These are phyloP conservation scores for Fusarium lyarnte DNA, from an alignment of 2,329 filamentous ascomycete genomes.

Conservation along the genomic window DNA sequence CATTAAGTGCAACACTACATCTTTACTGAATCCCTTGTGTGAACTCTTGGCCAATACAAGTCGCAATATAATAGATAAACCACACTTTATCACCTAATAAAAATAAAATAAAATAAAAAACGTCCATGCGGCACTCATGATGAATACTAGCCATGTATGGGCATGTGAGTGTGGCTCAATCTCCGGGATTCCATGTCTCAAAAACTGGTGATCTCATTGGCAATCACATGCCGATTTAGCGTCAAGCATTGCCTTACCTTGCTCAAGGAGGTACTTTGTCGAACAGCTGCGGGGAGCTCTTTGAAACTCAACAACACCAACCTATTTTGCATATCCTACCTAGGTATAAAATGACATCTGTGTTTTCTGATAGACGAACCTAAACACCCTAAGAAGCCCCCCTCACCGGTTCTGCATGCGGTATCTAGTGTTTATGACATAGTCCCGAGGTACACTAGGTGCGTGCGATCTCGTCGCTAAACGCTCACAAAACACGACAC, in stretches of 20 bases:
- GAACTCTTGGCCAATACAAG: neutral
- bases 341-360: neutral
- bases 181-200: slow-evolving; percentile 20
- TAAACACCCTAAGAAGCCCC: neutral
- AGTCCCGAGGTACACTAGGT: slow-evolving; percentile 15
- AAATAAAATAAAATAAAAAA: neutral
- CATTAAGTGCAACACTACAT: neutral
- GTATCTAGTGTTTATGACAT: slow-evolving; percentile 30
- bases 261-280: slow-evolving; percentile 25
- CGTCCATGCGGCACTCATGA: neutral
- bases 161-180: slow-evolving; percentile 16
- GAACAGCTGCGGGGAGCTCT: slow-evolving; percentile 38
- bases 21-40: neutral
- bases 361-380: neutral
- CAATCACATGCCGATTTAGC: slow-evolving; percentile 46
- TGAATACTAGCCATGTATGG: neutral
- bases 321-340: slow-evolving; percentile 24
- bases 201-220: slow-evolving; percentile 40
- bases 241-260: slow-evolving; percentile 11
- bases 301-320: slow-evolving; percentile 37
- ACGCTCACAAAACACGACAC: slow-evolving; percentile 17
- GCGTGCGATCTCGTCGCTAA: slow-evolving; percentile 30
- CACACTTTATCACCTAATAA: neutral
- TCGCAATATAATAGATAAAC: neutral
- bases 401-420: slow-evolving; percentile 19